Conservation (phyloP, 768 basidiomycete genomes). For the Boletellus ananiceps region DNA sequence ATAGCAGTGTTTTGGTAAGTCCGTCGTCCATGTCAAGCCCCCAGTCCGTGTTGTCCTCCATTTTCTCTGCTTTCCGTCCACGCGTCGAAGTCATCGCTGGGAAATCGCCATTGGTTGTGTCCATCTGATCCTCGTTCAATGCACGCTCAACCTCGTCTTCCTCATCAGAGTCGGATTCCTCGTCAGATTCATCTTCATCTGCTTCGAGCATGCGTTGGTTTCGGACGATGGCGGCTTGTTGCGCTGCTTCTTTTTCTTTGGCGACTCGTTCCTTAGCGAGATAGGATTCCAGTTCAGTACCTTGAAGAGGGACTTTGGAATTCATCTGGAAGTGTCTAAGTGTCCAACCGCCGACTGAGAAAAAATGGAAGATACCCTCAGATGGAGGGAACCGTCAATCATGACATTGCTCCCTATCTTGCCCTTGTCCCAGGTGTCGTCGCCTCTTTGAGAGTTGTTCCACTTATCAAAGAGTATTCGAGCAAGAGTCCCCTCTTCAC, state of each 20-base stretch:
- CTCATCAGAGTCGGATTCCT: slow-evolving; percentile 61
- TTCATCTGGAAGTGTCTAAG: slow-evolving; percentile 54
- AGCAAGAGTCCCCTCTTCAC: slow-evolving; percentile 77
- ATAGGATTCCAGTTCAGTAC: slow-evolving; percentile 80
- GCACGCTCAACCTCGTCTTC: slow-evolving; percentile 55
- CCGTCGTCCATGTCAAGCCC: slow-evolving; percentile 73
- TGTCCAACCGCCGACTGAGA: not conserved
- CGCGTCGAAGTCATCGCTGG: slow-evolving; percentile 20
- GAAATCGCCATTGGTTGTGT: slow-evolving; percentile 34
- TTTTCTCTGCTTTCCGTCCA: slow-evolving; percentile 45
- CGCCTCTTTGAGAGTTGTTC: slow-evolving; percentile 76
- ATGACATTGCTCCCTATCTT: slow-evolving; percentile 82
- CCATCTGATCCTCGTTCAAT: slow-evolving; percentile 48
- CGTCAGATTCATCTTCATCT: slow-evolving; percentile 82
- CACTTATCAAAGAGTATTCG: slow-evolving; percentile 79
- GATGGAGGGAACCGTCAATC: slow-evolving; percentile 64
- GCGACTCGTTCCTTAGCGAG: slow-evolving; percentile 68
- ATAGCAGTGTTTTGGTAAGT: slow-evolving; percentile 66
- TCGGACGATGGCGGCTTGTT: slow-evolving; percentile 78
- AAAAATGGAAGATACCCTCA: slow-evolving; percentile 48
- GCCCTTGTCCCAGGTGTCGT: slow-evolving; percentile 85
- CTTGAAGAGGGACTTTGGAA: slow-evolving; percentile 85
- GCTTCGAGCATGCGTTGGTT: slow-evolving; percentile 90
- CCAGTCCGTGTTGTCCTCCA: slow-evolving; percentile 59
- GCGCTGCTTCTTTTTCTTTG: slow-evolving; percentile 81